phyloP scores from a whole-genome alignment of 345 rosid species.

The Anacardium occidentale region DNA sequence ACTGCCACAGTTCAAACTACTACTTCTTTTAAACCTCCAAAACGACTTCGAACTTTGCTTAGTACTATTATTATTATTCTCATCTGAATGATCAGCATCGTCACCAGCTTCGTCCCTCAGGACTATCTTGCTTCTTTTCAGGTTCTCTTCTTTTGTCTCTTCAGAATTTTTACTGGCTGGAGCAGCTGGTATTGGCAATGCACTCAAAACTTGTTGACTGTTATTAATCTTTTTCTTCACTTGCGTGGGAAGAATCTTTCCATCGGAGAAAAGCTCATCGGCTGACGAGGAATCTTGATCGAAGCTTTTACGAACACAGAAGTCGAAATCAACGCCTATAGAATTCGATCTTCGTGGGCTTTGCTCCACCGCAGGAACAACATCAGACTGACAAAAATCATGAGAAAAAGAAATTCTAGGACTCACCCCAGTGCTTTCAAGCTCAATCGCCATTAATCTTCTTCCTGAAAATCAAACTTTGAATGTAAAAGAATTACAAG shows the following conservation, averaged over 20 bases:
- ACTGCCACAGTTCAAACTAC: conserved; percentile 71
- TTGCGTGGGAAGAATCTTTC: conserved; percentile 50
- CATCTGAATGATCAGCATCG: conserved; percentile 25
- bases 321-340: conserved; percentile 53
- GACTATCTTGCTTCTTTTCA: conserved; percentile 28
- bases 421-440: conserved; percentile 55
- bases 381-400: conserved; percentile 53
- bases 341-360: conserved; percentile 45
- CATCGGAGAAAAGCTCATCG: conserved; percentile 54
- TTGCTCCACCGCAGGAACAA: conserved; percentile 55
- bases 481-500: conserved; percentile 10
- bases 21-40: conserved; percentile 77
- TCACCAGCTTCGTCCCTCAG: conserved; percentile 30
- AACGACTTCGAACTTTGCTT: conserved; percentile 63
- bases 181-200: neutral
- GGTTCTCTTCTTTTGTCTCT: conserved; percentile 10
- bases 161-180: neutral
- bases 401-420: conserved; percentile 84
- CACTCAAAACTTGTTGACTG: too few species aligned
- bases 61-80: conserved; percentile 9
- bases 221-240: conserved; percentile 36
- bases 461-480: neutral
- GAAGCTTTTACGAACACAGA: conserved; percentile 42
- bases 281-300: conserved; percentile 52
- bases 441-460: conserved; percentile 60